Conservation (phyloP, 345 rosid genomes). For the Erucastrum elatum region DNA sequence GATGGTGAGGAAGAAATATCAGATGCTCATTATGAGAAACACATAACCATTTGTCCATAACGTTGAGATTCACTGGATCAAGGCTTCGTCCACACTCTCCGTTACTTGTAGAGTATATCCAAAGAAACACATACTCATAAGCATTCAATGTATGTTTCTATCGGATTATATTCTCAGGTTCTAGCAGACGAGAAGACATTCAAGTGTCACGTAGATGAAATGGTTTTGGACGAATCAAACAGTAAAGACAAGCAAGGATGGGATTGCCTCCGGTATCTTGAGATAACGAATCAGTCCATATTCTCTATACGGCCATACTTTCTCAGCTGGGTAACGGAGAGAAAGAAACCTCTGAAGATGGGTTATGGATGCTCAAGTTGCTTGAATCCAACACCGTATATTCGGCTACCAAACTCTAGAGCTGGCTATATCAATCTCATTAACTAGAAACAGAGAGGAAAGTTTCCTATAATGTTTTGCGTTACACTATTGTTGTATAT, state of each 20-base stretch:
- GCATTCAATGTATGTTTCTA: neutral
- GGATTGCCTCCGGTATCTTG: conserved; percentile 67
- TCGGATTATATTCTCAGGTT: conserved; percentile 46
- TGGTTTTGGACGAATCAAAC: conserved; percentile 34
- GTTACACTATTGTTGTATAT: conserved; percentile 22
- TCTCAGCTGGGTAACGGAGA: conserved; percentile 39
- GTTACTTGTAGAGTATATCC: neutral
- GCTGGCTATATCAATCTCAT: neutral
- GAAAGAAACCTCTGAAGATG: conserved; percentile 34
- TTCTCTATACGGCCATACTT: conserved; percentile 59
- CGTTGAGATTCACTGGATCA: conserved; percentile 62
- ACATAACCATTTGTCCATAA: conserved; percentile 51
- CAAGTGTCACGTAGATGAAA: conserved; percentile 41
- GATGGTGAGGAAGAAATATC: conserved; percentile 69
- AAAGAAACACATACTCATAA: neutral
- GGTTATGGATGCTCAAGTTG: conserved; percentile 36
- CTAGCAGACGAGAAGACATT: conserved; percentile 53
- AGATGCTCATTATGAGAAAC: conserved; percentile 55
- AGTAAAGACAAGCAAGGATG: conserved; percentile 36
- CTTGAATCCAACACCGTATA: conserved; percentile 59
- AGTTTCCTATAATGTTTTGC: neutral
- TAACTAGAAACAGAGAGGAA: neutral
- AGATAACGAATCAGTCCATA: conserved; percentile 53
- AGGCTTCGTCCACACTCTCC: conserved; percentile 38
- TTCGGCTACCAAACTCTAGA: conserved; percentile 38